Evolutionary conservation across 179 eudicot genomes (phyloP).

Genomic region (Silene coronaria): DNA sequence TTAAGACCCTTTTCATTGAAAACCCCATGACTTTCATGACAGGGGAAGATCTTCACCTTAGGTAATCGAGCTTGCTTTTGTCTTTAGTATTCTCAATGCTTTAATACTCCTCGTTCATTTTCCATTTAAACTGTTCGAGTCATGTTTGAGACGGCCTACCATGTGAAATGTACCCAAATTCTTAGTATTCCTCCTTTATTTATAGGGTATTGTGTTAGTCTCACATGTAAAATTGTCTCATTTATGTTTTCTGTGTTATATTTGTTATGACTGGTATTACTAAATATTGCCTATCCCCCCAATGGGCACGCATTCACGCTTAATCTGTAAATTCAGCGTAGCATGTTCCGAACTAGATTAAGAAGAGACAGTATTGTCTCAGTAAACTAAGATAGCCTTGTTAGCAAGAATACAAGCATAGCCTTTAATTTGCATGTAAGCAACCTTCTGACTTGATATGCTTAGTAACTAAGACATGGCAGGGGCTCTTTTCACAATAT

Average conservation of each 20-base stretch:
- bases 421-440: not conserved
- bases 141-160: too few relatives aligned
- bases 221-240: not conserved
- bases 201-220: too few relatives aligned
- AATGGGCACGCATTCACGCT: not conserved
- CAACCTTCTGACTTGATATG: not conserved
- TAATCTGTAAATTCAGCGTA: not conserved
- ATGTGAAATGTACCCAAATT: too few relatives aligned
- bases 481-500: too few relatives aligned
- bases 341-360: not conserved
- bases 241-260: not conserved
- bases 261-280: too few relatives aligned
- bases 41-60: constrained; percentile 89
- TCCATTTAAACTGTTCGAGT: too few relatives aligned
- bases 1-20: constrained; percentile 81
- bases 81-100: too few relatives aligned
- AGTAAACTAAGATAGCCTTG: not conserved
- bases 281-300: too few relatives aligned
- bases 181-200: too few relatives aligned
- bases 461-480: not conserved
- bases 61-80: constrained; percentile 33
- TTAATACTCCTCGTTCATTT: too few relatives aligned
- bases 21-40: constrained; percentile 79
- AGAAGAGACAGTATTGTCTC: not conserved
- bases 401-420: not conserved